phyloP scores from a whole-genome alignment of 371 early-diverging fungal species.

The Lichtheimia hyalospora region DNA sequence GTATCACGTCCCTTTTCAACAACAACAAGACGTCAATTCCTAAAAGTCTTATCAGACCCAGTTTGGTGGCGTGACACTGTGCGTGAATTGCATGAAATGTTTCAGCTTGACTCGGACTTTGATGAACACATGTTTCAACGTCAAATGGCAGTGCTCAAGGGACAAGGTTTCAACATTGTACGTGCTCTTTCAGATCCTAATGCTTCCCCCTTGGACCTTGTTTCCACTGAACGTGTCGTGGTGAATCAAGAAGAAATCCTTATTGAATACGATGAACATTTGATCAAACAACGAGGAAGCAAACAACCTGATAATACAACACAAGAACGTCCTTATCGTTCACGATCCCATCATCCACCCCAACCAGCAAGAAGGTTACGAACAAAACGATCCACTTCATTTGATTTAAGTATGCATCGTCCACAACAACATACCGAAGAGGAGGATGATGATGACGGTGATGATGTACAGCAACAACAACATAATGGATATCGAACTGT shows the following conservation, averaged over 20 bases:
- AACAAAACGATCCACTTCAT: slow-evolving; percentile 39
- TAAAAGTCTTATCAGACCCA: slow-evolving; percentile 68
- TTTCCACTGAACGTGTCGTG: slow-evolving; percentile 50
- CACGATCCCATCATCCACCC: not conserved
- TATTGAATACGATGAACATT: slow-evolving; percentile 38
- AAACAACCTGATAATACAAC: no score
- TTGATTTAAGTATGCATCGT: slow-evolving; percentile 23
- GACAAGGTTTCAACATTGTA: slow-evolving; percentile 84
- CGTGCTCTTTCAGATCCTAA: slow-evolving; percentile 62
- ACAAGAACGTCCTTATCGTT: not conserved
- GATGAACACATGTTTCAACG: slow-evolving; percentile 77
- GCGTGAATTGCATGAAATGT: slow-evolving; percentile 63
- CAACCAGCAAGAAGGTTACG: slow-evolving; percentile 17
- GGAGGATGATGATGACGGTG: no score
- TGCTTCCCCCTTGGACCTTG: slow-evolving; percentile 60
- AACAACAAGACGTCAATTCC: slow-evolving; percentile 62
- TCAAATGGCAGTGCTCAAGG: slow-evolving; percentile 84
- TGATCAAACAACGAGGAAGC: slow-evolving; percentile 15
- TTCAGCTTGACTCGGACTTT: slow-evolving; percentile 73
- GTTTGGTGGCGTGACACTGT: slow-evolving; percentile 82
- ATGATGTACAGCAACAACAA: slow-evolving; percentile 5
- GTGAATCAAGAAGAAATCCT: slow-evolving; percentile 57
- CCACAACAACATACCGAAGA: not conserved
- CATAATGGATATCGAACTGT: not conserved
- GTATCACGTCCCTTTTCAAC: slow-evolving; percentile 68